Evolutionary conservation across 2,329 filamentous ascomycete genomes (phyloP).

Genomic region (Alternaria viburni): DNA sequence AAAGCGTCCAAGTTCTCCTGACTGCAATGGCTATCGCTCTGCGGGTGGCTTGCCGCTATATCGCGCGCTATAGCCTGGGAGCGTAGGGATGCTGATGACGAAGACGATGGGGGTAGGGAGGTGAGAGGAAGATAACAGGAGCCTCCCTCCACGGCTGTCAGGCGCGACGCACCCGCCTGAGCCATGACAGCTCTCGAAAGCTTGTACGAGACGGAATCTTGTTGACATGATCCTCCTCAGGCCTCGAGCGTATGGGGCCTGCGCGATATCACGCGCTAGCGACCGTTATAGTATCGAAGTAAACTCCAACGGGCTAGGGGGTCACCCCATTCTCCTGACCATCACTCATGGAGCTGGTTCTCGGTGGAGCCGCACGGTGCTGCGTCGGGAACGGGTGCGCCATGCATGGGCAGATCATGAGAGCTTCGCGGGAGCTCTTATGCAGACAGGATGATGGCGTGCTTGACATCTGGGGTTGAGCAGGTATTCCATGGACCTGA

Average conservation of each 20-base stretch:
- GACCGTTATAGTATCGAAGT: slow-evolving; percentile 14
- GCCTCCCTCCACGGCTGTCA: neutral
- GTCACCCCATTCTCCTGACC: neutral
- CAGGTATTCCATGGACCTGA: too few species aligned
- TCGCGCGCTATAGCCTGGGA: slow-evolving; percentile 5
- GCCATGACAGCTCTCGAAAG: slow-evolving; percentile 8
- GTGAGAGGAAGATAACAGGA: slow-evolving; percentile 5
- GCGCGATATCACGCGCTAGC: slow-evolving; percentile 28
- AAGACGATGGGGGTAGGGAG: neutral
- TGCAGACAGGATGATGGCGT: slow-evolving; percentile 3
- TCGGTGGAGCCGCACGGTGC: slow-evolving; percentile 16
- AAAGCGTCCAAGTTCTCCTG: neutral
- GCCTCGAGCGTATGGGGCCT: slow-evolving; percentile 22
- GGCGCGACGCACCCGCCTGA: neutral
- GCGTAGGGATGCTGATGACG: neutral
- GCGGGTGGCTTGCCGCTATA: slow-evolving; percentile 12
- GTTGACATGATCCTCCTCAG: slow-evolving; percentile 4
- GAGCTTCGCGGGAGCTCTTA: neutral
- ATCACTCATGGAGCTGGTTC: slow-evolving; percentile 1
- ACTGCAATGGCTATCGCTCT: slow-evolving; percentile 1
- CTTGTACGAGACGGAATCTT: slow-evolving; percentile 3
- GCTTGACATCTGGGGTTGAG: neutral
- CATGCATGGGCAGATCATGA: slow-evolving; percentile 2
- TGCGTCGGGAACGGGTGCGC: slow-evolving; percentile 16
- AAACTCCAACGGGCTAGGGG: slow-evolving; percentile 12